phyloP scores from a whole-genome alignment of 176 grass and related monocot species.

The Themeda triandra region DNA sequence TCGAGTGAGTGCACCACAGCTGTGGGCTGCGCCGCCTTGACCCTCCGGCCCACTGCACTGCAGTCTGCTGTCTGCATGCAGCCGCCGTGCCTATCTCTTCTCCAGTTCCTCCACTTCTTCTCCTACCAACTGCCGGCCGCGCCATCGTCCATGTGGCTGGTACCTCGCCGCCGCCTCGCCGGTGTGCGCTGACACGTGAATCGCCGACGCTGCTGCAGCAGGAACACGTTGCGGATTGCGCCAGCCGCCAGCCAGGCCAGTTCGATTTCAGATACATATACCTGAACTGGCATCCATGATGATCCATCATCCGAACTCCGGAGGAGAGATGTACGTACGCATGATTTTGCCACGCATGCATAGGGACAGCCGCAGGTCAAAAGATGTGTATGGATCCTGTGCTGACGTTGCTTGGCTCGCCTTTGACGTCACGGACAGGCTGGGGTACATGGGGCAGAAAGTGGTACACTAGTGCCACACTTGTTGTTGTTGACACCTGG shows the following conservation, averaged over 20 bases:
- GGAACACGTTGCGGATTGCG: too few relatives aligned
- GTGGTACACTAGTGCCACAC: not conserved
- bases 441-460: not conserved
- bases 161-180: not conserved
- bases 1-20: too few relatives aligned
- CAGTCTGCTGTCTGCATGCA: not conserved
- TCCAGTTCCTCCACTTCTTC: too few relatives aligned
- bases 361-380: too few relatives aligned
- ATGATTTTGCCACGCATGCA: too few relatives aligned
- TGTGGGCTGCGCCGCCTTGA: too few relatives aligned
- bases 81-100: too few relatives aligned
- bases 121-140: not conserved
- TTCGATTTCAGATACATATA: too few relatives aligned
- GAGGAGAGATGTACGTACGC: too few relatives aligned
- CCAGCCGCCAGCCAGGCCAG: too few relatives aligned
- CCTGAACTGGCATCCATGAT: too few relatives aligned
- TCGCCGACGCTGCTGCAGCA: not conserved
- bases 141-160: not conserved
- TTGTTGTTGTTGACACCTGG: not conserved
- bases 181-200: not conserved
- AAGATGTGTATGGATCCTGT: not conserved
- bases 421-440: constrained; percentile 12
- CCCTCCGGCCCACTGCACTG: not conserved
- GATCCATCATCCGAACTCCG: too few relatives aligned
- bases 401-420: not conserved